phyloP scores from a whole-genome alignment of 1,284 basidiomycete species.

The Puccinia horiana region DNA sequence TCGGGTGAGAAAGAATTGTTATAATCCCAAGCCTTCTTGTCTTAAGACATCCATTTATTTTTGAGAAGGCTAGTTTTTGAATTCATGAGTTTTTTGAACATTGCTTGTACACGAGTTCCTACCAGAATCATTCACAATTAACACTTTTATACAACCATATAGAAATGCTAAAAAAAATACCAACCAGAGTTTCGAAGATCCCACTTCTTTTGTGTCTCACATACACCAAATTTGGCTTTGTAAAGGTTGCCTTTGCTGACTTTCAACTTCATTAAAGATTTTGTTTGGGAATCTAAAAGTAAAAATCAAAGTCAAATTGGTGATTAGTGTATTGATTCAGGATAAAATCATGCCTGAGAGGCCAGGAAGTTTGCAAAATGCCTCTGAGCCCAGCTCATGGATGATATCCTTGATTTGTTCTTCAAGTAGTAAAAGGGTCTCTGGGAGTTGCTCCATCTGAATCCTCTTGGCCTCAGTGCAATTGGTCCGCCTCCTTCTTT shows the following conservation, averaged over 20 bases:
- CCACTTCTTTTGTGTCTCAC: conserved; percentile 11
- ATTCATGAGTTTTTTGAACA: conserved; percentile 8
- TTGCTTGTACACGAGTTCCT: neutral
- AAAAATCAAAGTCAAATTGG: neutral
- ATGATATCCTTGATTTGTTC: neutral
- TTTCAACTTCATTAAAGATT: conserved; percentile 4
- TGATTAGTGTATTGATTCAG: neutral
- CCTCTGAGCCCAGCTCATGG: neutral
- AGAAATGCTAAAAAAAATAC: neutral
- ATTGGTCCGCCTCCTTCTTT: neutral
- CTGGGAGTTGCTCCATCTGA: neutral
- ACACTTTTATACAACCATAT: neutral
- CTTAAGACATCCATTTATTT: neutral
- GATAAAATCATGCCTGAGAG: neutral
- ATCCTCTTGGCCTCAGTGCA: neutral
- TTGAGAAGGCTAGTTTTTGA: neutral
- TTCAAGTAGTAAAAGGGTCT: neutral
- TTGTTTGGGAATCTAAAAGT: neutral
- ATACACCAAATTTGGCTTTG: neutral
- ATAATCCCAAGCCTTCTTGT: neutral
- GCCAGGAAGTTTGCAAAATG: neutral
- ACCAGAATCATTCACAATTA: neutral
- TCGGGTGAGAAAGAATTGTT: neutral
- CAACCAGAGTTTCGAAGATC: neutral
- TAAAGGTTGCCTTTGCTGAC: conserved; percentile 13